Base-by-base conservation (phyloP, 768 basidiomycete species). In the Melanogaster broomeanus region DNA sequence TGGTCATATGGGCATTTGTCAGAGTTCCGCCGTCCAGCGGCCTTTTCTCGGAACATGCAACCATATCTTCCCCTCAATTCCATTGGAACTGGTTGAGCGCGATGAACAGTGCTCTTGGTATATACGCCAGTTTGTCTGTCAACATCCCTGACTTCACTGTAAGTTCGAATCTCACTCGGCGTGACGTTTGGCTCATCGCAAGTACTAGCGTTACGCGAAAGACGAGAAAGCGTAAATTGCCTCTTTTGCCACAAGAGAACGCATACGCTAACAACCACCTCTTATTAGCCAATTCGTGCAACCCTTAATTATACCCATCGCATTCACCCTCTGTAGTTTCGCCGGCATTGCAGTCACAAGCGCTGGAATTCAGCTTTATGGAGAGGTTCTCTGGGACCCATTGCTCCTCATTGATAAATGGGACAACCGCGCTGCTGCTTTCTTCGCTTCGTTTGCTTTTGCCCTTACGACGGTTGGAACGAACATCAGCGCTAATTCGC, bases 131-230 rank as follows among this genome's bases (percentile, higher is more conserved):
- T 10, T 71, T 90, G 12, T 77, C 84, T 0, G 84, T 89, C 53
- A 92, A 92, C 61, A 90, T 92, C 49, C 87, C 91, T 8, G 93
- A 95, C 67, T 92, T 94, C 59, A 91, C 90, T 13, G 72, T 76
- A 51, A 46, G 69, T 4, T 7, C 4, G 35, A 15, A 9, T 9
- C 37, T 41, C 22, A 67, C 8, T 37, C 22, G n/a, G 15, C 11
- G 3, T 31, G 9, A 4, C 15, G 19, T 24, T 19, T 39, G 16
- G n/a, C 59, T 61, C 6, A 52, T 31, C 5, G 19, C 40, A n/a
- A 42, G n/a, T 22, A 40, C 5, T 28, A 85, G 77, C 81, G 91
- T 60, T 92, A 93, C 65, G 87, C 90, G 1, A 85, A 81, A 61
- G 78, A 75, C 46, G 84, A 86, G 63, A 63, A 74, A 67, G 81